Evolutionary conservation across 257 asterid genomes (phyloP), one percentile per base, ranked within the genome.

Genomic region (Scutellaria baicalensis): DNA sequence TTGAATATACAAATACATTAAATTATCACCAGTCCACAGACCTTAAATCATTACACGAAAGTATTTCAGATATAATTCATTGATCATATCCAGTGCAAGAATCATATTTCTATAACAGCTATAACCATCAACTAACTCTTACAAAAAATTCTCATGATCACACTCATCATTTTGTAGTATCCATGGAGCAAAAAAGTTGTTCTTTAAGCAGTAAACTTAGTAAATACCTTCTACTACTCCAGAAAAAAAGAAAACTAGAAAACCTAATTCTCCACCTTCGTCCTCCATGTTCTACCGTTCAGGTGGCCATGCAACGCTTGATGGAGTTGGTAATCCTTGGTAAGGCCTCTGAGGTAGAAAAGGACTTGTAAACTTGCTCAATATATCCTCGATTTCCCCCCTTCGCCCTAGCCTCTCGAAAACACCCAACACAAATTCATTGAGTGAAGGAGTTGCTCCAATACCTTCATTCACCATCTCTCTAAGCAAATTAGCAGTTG

Each of bases 391-490:
- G 55, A 90, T 77, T 74, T 84, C 91, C 48, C 59, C 80, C 68
- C 77, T 77, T n/a, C 83, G 83, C 51, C 89, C 93, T 61, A 77
- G 75, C 48, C 81, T 80, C 62, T 80, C 86, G 77, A 84, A 92
- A 65, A 40, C 87, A 55, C 83, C 83, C 78, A 83, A 68, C 48
- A 88, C 63, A 51, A 78, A 85, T 51, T 81, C 88, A 74, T 64
- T 86, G 38, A 93, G 89, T 3, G 82, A 71, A 44, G 83, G 78
- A 14, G 95, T 80, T 67, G 76, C 48, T 48, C 90, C 93, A 45
- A 86, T 79, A 48, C 93, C 82, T 36, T 74, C 78, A 65, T 70
- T 80, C 83, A 69, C 76, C 87, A 89, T 90, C 79, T 85, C 90
- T 47, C 77, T 49, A 2, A 82, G 78, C 82, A 89, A 61, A 75